These are phyloP conservation scores for Arxiozyma telluris DNA, from an alignment of 1,139 yeast genomes.

Conservation along the genomic window DNA sequence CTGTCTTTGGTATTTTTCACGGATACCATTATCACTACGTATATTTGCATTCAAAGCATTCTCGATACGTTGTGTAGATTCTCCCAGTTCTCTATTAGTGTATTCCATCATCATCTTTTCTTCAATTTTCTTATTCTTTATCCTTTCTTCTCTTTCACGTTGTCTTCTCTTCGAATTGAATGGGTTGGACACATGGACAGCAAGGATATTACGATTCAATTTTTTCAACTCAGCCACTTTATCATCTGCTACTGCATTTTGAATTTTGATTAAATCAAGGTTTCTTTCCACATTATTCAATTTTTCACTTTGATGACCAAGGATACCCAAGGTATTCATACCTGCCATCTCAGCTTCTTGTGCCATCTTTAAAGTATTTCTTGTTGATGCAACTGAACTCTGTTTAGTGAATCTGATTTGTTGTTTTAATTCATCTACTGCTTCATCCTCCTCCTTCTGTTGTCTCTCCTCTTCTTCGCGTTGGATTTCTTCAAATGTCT, in stretches of 20 bases:
- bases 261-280: slow-evolving; percentile 69
- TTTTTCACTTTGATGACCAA: slow-evolving; percentile 86
- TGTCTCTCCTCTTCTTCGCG: slow-evolving; percentile 40
- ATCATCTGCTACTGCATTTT: slow-evolving; percentile 73
- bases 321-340: slow-evolving; percentile 78
- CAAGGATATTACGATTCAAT: slow-evolving; percentile 72
- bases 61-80: slow-evolving; percentile 43
- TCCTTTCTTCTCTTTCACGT: slow-evolving; percentile 64
- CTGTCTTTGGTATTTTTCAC: slow-evolving; percentile 32
- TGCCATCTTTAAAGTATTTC: slow-evolving; percentile 81
- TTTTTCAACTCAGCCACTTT: slow-evolving; percentile 74
- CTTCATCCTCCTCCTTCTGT: slow-evolving; percentile 68
- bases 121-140: slow-evolving; percentile 56
- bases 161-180: slow-evolving; percentile 74
- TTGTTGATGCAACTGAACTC: slow-evolving; percentile 75
- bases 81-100: slow-evolving; percentile 37
- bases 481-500: slow-evolving; percentile 30
- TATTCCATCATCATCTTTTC: slow-evolving; percentile 43
- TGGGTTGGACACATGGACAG: slow-evolving; percentile 77
- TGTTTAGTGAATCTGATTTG: slow-evolving; percentile 81
- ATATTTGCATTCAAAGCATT: slow-evolving; percentile 31
- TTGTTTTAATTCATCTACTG: slow-evolving; percentile 78
- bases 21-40: slow-evolving; percentile 26
- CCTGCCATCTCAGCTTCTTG: slow-evolving; percentile 90
- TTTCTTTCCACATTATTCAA: slow-evolving; percentile 72